Percentiles rank a stretch among this genome's conserved stretches.
These are phyloP conservation scores for Pistacia atlantica DNA, from an alignment of 345 rosid genomes.

Conservation along the genomic window DNA sequence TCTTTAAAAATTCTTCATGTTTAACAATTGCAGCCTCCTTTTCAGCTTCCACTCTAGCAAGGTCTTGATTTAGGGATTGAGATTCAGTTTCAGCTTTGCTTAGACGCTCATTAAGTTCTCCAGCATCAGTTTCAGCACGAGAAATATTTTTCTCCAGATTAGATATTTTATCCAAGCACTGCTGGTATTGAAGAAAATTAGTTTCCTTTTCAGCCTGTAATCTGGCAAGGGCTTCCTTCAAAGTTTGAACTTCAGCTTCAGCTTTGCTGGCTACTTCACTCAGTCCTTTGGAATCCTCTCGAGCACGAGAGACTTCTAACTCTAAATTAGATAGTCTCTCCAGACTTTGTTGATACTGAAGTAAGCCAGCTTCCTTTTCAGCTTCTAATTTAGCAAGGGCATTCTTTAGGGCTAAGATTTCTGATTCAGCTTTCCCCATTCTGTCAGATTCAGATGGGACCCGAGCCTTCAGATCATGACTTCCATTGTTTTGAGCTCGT, in stretches of 20 bases:
- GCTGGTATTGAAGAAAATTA: constrained; percentile 65
- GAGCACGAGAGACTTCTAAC: constrained; percentile 69
- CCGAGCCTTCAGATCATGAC: constrained; percentile 40
- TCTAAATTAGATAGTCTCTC: constrained; percentile 74
- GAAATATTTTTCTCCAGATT: constrained; percentile 55
- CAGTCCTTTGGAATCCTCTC: constrained; percentile 60
- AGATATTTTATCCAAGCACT: constrained; percentile 70
- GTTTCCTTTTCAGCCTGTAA: constrained; percentile 66
- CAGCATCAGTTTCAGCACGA: constrained; percentile 55
- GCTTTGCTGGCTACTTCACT: constrained; percentile 72
- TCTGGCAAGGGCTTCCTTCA: constrained; percentile 62
- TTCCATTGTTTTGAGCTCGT: constrained; percentile 23
- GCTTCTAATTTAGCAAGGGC: constrained; percentile 82
- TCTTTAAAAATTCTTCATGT: constrained; percentile 57
- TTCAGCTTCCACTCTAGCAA: constrained; percentile 61
- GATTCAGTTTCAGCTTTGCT: constrained; percentile 62
- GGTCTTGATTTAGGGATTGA: constrained; percentile 54
- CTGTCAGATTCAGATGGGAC: constrained; percentile 63
- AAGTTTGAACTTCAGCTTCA: constrained; percentile 70
- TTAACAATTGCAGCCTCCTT: constrained; percentile 63
- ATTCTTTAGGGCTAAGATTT: constrained; percentile 69
- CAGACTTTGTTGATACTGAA: constrained; percentile 71
- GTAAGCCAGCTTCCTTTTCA: constrained; percentile 80
- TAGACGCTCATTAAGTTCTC: constrained; percentile 65
- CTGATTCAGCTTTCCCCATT: constrained; percentile 68